Base-by-base conservation (phyloP, 768 basidiomycete genomes). In the Rhizopogon salebrosus region DNA sequence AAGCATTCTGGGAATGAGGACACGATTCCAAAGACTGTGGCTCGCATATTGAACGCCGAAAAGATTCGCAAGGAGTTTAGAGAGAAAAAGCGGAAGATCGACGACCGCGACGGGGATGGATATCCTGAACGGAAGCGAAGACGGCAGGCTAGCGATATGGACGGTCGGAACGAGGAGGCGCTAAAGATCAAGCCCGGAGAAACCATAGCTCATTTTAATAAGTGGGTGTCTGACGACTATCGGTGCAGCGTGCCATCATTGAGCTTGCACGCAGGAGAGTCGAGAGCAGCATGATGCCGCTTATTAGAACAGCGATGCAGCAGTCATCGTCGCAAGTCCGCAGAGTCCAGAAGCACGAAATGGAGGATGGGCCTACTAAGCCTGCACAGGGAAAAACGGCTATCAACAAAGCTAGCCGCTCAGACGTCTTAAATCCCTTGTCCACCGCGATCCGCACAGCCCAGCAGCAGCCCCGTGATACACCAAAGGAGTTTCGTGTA, bases 141-240 rank as follows among this genome's bases (percentile, higher is more conserved):
- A 24, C 64, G 63, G 60, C 60, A 49, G 20, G 60, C 54, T 0
- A 58, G 56, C 6, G 62, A 53, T 11, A 56, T 48, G 27, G 34
- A 46, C 22, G 22, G 14, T 23, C 45, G 20, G 14, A 58, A 39
- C 36, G 57, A 58, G 38, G 56, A 52, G 54, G 60, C 64, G 57
- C 62, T 84, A 37, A 71, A 61, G 41, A 89, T 88, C 26, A 73
- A 77, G 52, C 80, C 81, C 0, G 82, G 84, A 40, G 89, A 92
- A 66, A 83, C 87, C 0, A 75, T 91, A 49, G 75, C 79, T 51
- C 84, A 89, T 70, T 92, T 90, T 66, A 86, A 89, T 65, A 74
- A 80, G 89, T 89, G 59, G 48, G 80, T 65, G 11, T 14, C 23
- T 13, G 16, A 24, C 9, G 49, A 41, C 27, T 18, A 38, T 54